These are phyloP conservation scores for Byssochlamys sp. DNA, from an alignment of 2,329 filamentous ascomycete species.

Conservation along the genomic window DNA sequence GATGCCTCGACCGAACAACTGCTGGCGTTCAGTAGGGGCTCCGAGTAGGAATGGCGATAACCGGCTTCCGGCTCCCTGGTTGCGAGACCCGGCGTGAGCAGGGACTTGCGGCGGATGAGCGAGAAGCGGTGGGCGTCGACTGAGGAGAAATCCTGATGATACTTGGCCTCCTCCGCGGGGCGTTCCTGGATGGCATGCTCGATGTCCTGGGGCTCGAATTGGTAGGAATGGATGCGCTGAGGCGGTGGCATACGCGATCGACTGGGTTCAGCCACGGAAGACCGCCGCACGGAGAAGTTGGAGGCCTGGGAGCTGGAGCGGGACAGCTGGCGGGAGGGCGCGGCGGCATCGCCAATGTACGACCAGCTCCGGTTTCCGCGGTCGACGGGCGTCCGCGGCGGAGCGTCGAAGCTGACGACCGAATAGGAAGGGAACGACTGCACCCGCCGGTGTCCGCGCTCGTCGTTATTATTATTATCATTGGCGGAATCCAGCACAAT, in stretches of 20 bases:
- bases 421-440: slow-evolving; percentile 16
- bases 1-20: background rate
- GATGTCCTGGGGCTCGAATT: slow-evolving; percentile 16
- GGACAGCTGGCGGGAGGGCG: background rate
- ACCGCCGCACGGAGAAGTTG: slow-evolving; percentile 14
- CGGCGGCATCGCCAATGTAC: background rate
- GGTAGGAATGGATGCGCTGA: slow-evolving; percentile 21
- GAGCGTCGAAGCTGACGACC: slow-evolving; percentile 2
- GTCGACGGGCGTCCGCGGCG: background rate
- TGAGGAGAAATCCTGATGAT: slow-evolving; percentile 25
- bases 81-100: slow-evolving; percentile 26
- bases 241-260: slow-evolving; percentile 11
- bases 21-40: background rate
- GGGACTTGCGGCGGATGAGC: slow-evolving; percentile 28
- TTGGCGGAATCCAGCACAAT: slow-evolving; percentile 2
- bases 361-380: background rate
- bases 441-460: slow-evolving; percentile 6
- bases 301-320: slow-evolving; percentile 10
- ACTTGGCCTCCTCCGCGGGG: slow-evolving; percentile 17
- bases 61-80: slow-evolving; percentile 23
- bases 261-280: slow-evolving; percentile 3
- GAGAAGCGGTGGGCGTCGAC: slow-evolving; percentile 25
- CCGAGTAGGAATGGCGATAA: slow-evolving; percentile 4
- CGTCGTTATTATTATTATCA: background rate
- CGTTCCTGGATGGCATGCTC: slow-evolving; percentile 16